Percentiles rank a stretch among this genome's conserved stretches.
These are phyloP conservation scores for Aspergillus floridensis DNA, from an alignment of 2,329 filamentous ascomycete species.

Conservation along the genomic window DNA sequence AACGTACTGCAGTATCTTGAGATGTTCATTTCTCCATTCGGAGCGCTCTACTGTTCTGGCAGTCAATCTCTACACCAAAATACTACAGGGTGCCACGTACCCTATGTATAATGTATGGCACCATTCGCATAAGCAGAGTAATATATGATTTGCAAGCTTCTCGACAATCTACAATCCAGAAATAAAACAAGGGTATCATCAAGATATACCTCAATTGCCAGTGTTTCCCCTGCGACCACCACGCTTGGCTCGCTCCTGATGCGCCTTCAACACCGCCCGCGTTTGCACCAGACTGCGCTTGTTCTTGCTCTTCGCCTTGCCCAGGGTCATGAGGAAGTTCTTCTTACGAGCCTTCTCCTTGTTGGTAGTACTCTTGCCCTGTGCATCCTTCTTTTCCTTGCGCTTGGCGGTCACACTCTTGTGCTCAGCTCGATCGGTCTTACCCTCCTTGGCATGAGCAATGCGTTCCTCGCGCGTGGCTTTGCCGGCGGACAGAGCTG, in stretches of 20 bases:
- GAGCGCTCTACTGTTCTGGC: no score
- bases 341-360: conserved; percentile 95
- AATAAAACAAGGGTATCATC: conserved; percentile 3
- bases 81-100: no score
- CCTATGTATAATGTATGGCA: no score
- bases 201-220: conserved; percentile 14
- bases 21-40: no score
- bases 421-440: conserved; percentile 73
- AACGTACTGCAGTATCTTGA: no score
- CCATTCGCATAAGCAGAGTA: no score
- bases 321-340: conserved; percentile 98
- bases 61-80: no score
- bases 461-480: conserved; percentile 85
- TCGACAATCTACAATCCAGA: not conserved
- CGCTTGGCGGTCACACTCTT: conserved; percentile 80
- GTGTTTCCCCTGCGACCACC: conserved; percentile 78
- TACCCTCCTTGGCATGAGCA: conserved; percentile 77
- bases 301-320: conserved; percentile 92
- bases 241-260: conserved; percentile 77
- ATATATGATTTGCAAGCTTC: no score
- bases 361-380: conserved; percentile 96
- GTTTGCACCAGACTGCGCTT: conserved; percentile 91
- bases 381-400: conserved; percentile 79
- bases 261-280: conserved; percentile 73
- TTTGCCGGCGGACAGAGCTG: conserved; percentile 69